Conservation (phyloP, 108 stramenopile species). For the Discostella pseudostelligera region DNA sequence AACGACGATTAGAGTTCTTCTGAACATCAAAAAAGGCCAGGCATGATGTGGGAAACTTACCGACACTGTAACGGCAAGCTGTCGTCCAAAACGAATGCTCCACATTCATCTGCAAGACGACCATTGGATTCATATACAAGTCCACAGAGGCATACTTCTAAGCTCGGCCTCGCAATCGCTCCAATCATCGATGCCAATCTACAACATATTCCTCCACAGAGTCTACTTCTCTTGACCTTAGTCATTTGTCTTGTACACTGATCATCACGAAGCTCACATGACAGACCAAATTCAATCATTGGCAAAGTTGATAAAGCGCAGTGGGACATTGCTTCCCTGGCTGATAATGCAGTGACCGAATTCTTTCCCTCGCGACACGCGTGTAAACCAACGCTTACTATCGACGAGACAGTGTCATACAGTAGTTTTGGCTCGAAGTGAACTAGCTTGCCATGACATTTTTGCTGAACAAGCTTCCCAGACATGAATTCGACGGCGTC, state of each 20-base stretch:
- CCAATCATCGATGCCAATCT: slow-evolving; percentile 26
- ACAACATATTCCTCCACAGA: slow-evolving; percentile 19
- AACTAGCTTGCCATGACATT: slow-evolving; percentile 13
- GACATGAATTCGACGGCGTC: slow-evolving; percentile 20
- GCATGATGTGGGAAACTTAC: slow-evolving; percentile 13
- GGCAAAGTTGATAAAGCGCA: slow-evolving; percentile 28
- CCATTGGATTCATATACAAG: slow-evolving; percentile 7
- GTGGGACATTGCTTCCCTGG: slow-evolving; percentile 32
- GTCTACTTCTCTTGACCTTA: background rate
- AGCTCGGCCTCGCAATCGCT: background rate
- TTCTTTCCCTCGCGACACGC: slow-evolving; percentile 8
- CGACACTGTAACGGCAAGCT: slow-evolving; percentile 24
- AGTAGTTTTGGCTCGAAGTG: slow-evolving; percentile 22
- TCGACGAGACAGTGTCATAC: background rate
- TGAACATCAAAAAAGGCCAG: background rate
- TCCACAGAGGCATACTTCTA: slow-evolving; percentile 24
- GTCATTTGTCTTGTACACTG: background rate
- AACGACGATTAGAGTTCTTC: background rate
- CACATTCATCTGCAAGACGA: slow-evolving; percentile 7
- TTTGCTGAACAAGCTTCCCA: slow-evolving; percentile 16
- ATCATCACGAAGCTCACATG: slow-evolving; percentile 8
- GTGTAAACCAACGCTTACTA: slow-evolving; percentile 34
- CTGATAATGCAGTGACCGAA: background rate
- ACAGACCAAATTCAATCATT: slow-evolving; percentile 8
- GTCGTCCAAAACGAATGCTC: slow-evolving; percentile 4